Evolutionary conservation across 345 rosid genomes (phyloP).

Genomic region (Pistacia atlantica): DNA sequence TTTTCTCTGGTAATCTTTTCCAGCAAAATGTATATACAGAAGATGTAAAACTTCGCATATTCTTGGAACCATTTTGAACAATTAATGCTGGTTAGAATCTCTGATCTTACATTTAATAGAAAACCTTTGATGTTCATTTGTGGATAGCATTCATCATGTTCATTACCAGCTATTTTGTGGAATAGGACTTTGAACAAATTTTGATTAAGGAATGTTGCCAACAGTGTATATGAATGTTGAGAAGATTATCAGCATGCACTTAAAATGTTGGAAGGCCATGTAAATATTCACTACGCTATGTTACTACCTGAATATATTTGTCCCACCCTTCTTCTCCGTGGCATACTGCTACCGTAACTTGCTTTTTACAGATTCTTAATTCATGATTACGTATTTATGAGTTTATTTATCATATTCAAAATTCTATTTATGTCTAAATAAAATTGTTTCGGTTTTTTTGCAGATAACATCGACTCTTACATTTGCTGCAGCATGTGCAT

Average conservation of each 20-base stretch:
- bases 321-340: background rate
- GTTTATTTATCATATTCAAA: background rate
- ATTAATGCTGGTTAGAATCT: background rate
- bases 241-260: background rate
- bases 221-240: background rate
- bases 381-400: background rate
- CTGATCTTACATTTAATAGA: background rate
- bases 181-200: no score
- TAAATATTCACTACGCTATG: background rate
- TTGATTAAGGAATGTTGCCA: background rate
- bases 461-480: slow-evolving; percentile 75
- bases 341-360: background rate
- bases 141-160: background rate
- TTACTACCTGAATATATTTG: background rate
- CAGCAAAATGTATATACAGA: background rate
- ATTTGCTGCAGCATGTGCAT: slow-evolving; percentile 85
- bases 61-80: background rate
- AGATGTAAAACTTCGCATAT: background rate
- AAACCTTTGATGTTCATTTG: background rate
- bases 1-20: background rate
- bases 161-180: background rate
- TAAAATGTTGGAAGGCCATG: background rate
- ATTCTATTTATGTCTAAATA: background rate
- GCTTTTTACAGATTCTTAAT: background rate
- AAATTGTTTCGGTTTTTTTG: slow-evolving; percentile 11